phyloP scores from a whole-genome alignment of 106 monocot species.

The Dioscorea zingiberensis region DNA sequence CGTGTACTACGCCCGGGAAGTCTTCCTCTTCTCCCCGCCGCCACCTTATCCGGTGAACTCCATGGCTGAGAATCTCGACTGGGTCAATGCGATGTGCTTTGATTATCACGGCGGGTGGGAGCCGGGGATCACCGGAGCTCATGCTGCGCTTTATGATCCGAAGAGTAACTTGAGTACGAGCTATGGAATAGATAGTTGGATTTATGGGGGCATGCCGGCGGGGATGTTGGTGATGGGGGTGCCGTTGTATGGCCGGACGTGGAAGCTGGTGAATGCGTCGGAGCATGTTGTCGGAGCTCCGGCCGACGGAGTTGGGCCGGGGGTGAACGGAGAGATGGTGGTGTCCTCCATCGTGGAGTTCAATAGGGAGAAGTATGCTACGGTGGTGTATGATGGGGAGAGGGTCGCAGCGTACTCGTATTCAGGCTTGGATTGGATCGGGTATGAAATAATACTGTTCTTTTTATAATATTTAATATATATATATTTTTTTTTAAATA shows the following conservation, averaged over 20 bases:
- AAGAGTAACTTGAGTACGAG: slow-evolving; percentile 1
- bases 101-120: slow-evolving; percentile 1
- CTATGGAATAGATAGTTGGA: background rate
- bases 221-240: slow-evolving; percentile 7
- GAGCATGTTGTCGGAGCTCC: slow-evolving; percentile 11
- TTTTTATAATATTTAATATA: too few species aligned
- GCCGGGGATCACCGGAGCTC: background rate
- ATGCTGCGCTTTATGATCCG: slow-evolving; percentile 5
- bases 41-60: background rate
- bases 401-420: slow-evolving; percentile 1
- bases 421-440: slow-evolving; percentile 1
- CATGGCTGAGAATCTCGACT: background rate
- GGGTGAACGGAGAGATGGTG: background rate
- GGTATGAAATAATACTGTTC: background rate
- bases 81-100: slow-evolving; percentile 8
- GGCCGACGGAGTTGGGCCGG: slow-evolving; percentile 1
- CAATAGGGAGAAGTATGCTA: background rate
- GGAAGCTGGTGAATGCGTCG: slow-evolving; percentile 3
- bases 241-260: slow-evolving; percentile 2
- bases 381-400: slow-evolving; percentile 1
- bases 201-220: background rate
- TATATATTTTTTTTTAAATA: too few species aligned
- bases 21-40: too few species aligned
- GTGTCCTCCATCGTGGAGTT: background rate
- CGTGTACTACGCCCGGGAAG: background rate